Evolutionary conservation across 257 asterid species (phyloP), one percentile per base, ranked within the genome.

Genomic region (Rauvolfia tetraphylla): DNA sequence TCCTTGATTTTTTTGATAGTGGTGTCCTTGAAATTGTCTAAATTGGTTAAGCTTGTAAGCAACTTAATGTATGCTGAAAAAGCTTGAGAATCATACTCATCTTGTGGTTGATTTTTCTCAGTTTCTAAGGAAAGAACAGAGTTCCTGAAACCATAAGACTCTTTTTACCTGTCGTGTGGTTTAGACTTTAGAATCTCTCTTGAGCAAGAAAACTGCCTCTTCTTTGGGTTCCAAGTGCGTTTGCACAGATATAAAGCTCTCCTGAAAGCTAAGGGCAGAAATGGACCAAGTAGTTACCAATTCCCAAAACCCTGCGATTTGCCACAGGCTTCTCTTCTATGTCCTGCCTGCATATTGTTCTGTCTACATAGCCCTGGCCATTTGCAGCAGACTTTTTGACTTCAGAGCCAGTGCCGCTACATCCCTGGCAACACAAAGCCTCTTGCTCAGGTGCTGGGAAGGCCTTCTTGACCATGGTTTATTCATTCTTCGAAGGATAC

Each of bases 211-310:
- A 46, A 22, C 48, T 58, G 12, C 63, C 20, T 69, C 54, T 31
- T 75, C 11, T 33, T 66, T 42, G 20, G 38, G 56, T 49, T 51
- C 20, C 73, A 49, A 62, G 62, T 66, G 72, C 77, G 15, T 48
- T 65, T 14, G 23, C 58, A 7, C 17, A 18, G 53, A 78, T 62
- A 59, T 56, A 13, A 68, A 5, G 54, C 61, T 48, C 62, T 53
- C 48, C 17, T 25, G 65, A 49, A n/a, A 29, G 57, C 63, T 12
- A n/a, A 39, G 33, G 4, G 25, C 18, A 63, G 53, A 14, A 44
- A 79, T 79, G 85, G 75, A 57, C 44, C 68, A 36, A 75, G 36
- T 41, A 54, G 75, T 23, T 42, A 44, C 18, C 62, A 59, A 74
- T n/a, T 36, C 68, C 57, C 72, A 27, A 63, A 23, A 22, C 23